Evolutionary conservation across 2,329 filamentous ascomycete genomes (phyloP).

Genomic region (Aspergillus japonicus): DNA sequence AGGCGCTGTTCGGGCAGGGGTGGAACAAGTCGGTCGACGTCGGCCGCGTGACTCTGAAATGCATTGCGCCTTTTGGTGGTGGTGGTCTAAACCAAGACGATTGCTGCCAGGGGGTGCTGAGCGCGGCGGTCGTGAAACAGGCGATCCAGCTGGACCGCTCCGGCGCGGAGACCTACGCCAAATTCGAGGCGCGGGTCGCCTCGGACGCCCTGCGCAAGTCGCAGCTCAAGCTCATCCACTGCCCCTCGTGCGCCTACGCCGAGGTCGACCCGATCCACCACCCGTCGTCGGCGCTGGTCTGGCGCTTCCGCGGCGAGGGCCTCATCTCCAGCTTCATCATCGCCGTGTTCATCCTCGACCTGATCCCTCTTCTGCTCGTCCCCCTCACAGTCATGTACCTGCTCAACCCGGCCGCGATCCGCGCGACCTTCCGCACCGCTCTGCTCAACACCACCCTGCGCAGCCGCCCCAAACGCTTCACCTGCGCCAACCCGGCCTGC

Average conservation of each 20-base stretch:
- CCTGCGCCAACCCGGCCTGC: conserved; percentile 70
- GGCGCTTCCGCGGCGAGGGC: conserved; percentile 58
- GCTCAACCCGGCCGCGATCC: conserved; percentile 52
- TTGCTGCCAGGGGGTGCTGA: conserved; percentile 68
- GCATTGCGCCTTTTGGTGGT: conserved; percentile 70
- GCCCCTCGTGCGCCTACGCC: conserved; percentile 88
- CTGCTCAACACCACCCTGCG: conserved; percentile 67
- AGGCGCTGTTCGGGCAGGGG: conserved; percentile 89
- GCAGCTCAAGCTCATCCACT: conserved; percentile 72
- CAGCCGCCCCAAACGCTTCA: conserved; percentile 72
- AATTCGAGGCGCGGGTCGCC: conserved; percentile 75
- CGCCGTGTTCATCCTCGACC: conserved; percentile 41
- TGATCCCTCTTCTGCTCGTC: conserved; percentile 49
- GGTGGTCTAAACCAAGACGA: conserved; percentile 37
- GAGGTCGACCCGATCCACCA: conserved; percentile 79
- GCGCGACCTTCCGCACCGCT: conserved; percentile 57
- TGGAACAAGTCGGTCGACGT: conserved; percentile 79
- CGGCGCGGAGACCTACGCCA: conserved; percentile 68
- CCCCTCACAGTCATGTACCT: conserved; percentile 58
- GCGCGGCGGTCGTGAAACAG: conserved; percentile 65
- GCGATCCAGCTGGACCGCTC: conserved; percentile 70
- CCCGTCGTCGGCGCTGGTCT: conserved; percentile 51
- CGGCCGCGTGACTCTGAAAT: conserved; percentile 71
- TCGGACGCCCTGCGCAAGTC: conserved; percentile 73
- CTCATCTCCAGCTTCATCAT: conserved; percentile 55